Conservation (phyloP, 768 basidiomycete species). For the Pleurotus salmoneostramineus region DNA sequence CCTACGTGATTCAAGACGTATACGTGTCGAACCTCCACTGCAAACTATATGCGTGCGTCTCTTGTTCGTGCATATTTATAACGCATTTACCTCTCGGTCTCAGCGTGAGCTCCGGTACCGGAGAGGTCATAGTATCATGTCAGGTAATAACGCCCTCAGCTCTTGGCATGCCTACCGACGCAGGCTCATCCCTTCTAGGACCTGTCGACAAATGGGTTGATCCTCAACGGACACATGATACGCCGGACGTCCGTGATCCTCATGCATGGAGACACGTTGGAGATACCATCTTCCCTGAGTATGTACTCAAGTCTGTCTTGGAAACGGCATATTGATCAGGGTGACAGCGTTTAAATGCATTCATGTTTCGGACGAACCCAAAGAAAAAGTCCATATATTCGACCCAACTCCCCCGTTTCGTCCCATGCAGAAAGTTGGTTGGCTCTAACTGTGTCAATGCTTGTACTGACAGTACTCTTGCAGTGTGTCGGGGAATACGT, state of each 20-base stretch:
- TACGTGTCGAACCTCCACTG: slow-evolving; percentile 72
- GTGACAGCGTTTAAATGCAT: slow-evolving; percentile 62
- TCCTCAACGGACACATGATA: slow-evolving; percentile 67
- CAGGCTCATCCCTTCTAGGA: slow-evolving; percentile 40
- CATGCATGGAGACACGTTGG: slow-evolving; percentile 71
- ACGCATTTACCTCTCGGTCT: neutral
- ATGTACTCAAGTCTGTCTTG: slow-evolving; percentile 7
- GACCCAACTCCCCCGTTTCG: slow-evolving; percentile 59
- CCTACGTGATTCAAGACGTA: slow-evolving; percentile 62
- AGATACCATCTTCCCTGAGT: slow-evolving; percentile 68
- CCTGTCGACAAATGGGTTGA: slow-evolving; percentile 70
- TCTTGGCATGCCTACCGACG: no score
- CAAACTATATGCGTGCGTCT: slow-evolving; percentile 72
- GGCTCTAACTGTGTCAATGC: no score
- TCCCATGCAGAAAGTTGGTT: slow-evolving; percentile 48
- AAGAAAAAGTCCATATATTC: slow-evolving; percentile 51
- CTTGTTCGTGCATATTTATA: neutral
- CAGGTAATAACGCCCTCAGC: slow-evolving; percentile 40
- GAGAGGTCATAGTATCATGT: slow-evolving; percentile 75
- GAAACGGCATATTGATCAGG: neutral
- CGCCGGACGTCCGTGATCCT: slow-evolving; percentile 65
- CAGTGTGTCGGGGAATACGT: slow-evolving; percentile 65
- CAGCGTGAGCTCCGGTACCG: slow-evolving; percentile 67
- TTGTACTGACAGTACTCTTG: no score
- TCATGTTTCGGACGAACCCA: slow-evolving; percentile 49